These are phyloP conservation scores for Candida pseudoglaebosa DNA, from an alignment of 805 yeast genomes.

Conservation along the genomic window DNA sequence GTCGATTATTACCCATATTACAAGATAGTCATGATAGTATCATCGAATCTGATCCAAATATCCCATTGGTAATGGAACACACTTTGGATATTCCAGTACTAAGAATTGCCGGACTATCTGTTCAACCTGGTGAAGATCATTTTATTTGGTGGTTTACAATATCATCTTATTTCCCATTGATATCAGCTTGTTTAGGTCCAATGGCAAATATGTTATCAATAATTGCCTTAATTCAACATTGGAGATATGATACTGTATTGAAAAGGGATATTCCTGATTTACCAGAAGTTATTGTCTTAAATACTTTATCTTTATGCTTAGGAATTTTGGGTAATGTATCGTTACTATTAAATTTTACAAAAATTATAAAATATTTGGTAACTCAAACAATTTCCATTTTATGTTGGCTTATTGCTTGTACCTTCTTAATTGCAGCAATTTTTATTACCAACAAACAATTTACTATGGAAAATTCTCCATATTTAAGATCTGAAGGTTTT, in stretches of 20 bases:
- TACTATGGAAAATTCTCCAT: conserved; percentile 11
- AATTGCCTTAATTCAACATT: conserved; percentile 64
- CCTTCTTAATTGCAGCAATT: conserved; percentile 48
- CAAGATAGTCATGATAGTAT: conserved; percentile 3
- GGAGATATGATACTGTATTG: conserved; percentile 44
- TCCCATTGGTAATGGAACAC: conserved; percentile 21
- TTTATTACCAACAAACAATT: conserved; percentile 29
- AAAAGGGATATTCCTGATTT: conserved; percentile 30
- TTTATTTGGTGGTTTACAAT: conserved; percentile 58
- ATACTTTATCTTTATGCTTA: conserved; percentile 56
- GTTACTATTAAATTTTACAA: conserved; percentile 66
- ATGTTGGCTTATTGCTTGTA: conserved; percentile 62
- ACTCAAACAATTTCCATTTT: conserved; percentile 60
- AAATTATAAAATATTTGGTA: conserved; percentile 50
- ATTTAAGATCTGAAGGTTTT: conserved; percentile 54
- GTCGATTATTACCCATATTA: conserved; percentile 16
- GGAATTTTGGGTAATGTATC: conserved; percentile 69
- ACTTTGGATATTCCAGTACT: conserved; percentile 30
- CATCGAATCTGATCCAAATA: too few relatives aligned
- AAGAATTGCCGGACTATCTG: conserved; percentile 24
- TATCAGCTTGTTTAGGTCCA: conserved; percentile 78
- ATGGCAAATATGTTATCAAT: conserved; percentile 70
- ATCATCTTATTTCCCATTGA: conserved; percentile 67
- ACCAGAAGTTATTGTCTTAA: conserved; percentile 48
- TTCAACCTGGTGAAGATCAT: conserved; percentile 34